Evolutionary conservation across 75 land plant species (phyloP), one percentile per base, ranked within the genome.

Genomic region (Selaginella tamariscina): DNA sequence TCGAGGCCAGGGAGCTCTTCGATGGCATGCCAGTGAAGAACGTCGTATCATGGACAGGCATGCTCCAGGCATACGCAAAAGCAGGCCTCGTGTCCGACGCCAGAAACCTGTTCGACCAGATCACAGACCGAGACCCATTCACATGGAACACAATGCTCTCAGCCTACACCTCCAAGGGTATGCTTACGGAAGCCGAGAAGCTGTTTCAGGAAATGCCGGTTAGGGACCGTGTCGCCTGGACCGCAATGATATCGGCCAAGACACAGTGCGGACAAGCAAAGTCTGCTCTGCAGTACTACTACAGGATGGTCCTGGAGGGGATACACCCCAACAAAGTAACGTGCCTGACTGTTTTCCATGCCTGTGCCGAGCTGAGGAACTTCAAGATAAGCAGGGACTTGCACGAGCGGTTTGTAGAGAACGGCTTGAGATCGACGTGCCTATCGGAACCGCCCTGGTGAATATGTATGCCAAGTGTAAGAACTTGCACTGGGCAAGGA

Each of bases 391-490:
- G 18, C 18, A 26, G 26, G 21, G 62, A 5, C 8, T 23, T 59
- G 8, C 62, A 59, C 26, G 26, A 59, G 62, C 62, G 5, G 24
- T 23, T 59, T 5, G 26, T 27, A 8, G 62, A 26, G 62, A 59
- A 26, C 23, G 26, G 9, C 26, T 59, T 5, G 62, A 59, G 62
- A 8, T 59, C 8, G 62, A 59, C 26, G 62, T 59, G 23, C 5
- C 26, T 21, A 21, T 59, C 26, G 26, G 62, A 8, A 59, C 62
- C 26, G 62, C 62, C 9, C 21, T 59, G 24, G 23, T 59, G 62
- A n/a, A 59, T n/a, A 59, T 59, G 62, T 59, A 59, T n/a, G 62
- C 62, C 8, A 59, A 59, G 26, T 59, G 62, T 59, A 21, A 21
- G 62, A 59, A 59, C 62, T n/a, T 59, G 5, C 27, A 26, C 27